phyloP scores from a whole-genome alignment of 148 eudicot species.

The Persicaria tinctoria region DNA sequence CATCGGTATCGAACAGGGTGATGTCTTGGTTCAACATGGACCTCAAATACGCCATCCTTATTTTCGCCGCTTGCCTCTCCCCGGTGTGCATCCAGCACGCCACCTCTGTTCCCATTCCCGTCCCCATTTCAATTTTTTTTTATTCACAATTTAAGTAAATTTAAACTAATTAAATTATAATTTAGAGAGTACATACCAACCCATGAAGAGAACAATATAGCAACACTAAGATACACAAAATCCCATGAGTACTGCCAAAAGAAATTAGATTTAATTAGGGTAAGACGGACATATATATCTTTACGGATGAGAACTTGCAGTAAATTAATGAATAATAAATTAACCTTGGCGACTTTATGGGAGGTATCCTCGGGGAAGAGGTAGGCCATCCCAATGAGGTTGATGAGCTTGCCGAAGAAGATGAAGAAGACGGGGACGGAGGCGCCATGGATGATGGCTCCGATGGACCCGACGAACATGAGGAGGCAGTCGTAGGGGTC shows the following conservation, averaged over 20 bases:
- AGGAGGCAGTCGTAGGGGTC: constrained; percentile 62
- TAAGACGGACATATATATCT: not conserved
- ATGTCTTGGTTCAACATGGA: constrained; percentile 89
- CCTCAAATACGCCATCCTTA: constrained; percentile 85
- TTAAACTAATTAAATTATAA: not conserved
- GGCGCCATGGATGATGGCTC: constrained; percentile 77
- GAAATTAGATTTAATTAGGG: not conserved
- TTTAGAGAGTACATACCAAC: constrained; percentile 39
- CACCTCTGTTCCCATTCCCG: constrained; percentile 39
- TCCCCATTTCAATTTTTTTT: not conserved
- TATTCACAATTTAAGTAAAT: not conserved
- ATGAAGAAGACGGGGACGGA: constrained; percentile 93
- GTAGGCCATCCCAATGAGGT: constrained; percentile 75
- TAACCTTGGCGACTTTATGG: constrained; percentile 75
- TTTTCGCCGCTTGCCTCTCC: constrained; percentile 90
- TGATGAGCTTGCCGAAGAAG: constrained; percentile 84
- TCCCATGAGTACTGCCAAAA: constrained; percentile 86
- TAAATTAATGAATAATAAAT: not conserved
- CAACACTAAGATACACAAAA: constrained; percentile 88
- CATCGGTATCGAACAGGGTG: constrained; percentile 71
- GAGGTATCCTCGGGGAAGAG: constrained; percentile 85
- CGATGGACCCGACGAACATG: constrained; percentile 66
- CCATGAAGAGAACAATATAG: constrained; percentile 85
- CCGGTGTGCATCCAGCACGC: constrained; percentile 96
- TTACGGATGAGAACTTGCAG: not conserved